phyloP scores from a whole-genome alignment of 768 basidiomycete genomes.

The Leccinum ochraceum region DNA sequence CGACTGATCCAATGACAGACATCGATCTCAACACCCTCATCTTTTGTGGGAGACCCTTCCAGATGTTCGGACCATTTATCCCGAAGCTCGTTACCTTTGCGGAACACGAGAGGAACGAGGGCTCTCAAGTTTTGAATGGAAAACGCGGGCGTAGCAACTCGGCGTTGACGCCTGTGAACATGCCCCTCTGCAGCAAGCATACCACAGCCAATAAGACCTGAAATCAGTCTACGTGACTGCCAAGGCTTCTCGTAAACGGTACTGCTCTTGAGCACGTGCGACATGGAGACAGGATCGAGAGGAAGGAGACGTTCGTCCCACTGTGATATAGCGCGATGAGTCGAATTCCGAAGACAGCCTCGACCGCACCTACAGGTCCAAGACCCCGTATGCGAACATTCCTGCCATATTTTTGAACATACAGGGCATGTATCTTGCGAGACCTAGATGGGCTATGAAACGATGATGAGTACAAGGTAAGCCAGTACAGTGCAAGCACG shows the following conservation, averaged over 20 bases:
- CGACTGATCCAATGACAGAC: constrained; percentile 81
- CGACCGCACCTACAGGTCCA: constrained; percentile 56
- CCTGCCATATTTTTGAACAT: constrained; percentile 62
- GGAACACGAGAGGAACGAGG: constrained; percentile 70
- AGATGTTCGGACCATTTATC: constrained; percentile 61
- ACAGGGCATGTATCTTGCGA: constrained; percentile 51
- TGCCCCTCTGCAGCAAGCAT: constrained; percentile 80
- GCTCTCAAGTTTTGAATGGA: constrained; percentile 75
- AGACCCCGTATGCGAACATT: constrained; percentile 69
- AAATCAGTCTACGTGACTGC: constrained; percentile 73
- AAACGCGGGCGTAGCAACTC: constrained; percentile 77
- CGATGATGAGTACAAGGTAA: background rate
- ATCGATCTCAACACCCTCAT: constrained; percentile 51
- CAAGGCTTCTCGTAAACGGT: constrained; percentile 82
- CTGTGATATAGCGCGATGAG: constrained; percentile 37
- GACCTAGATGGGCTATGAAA: constrained; percentile 54
- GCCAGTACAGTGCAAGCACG: constrained; percentile 21
- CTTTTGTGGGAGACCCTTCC: constrained; percentile 17
- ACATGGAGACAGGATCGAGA: constrained; percentile 73
- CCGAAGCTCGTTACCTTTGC: constrained; percentile 62
- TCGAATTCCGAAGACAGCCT: background rate
- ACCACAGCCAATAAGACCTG: constrained; percentile 78
- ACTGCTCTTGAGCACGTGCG: constrained; percentile 72
- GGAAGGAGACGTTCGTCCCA: constrained; percentile 82
- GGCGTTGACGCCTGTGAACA: constrained; percentile 77